Percentiles rank a stretch among this genome's conserved stretches.
Conservation (phyloP, 2,329 filamentous ascomycete species). For the Capronia americana region DNA sequence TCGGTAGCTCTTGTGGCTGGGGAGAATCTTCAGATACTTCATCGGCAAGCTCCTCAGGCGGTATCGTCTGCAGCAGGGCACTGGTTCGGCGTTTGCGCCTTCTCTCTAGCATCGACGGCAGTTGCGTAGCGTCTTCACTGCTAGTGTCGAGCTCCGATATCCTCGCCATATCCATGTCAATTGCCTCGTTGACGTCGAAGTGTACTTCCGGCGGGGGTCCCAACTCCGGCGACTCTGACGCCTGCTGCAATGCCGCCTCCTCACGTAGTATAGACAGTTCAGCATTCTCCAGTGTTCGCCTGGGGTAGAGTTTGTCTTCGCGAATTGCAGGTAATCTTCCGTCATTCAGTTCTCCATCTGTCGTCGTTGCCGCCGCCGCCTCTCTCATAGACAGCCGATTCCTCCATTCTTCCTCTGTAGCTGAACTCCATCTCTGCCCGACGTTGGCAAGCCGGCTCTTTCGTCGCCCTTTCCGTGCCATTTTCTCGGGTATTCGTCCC, state of each 20-base stretch:
- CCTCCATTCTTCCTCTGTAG: constrained; percentile 43
- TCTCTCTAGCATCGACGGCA: constrained; percentile 57
- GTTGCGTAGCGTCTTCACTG: constrained; percentile 46
- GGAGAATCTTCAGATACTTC: not conserved
- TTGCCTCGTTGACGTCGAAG: constrained; percentile 56
- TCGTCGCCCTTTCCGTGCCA: constrained; percentile 22
- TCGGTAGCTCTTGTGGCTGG: not conserved
- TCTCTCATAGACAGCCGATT: constrained; percentile 34
- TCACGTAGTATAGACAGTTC: constrained; percentile 46
- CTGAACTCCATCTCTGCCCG: constrained; percentile 24
- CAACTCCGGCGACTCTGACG: constrained; percentile 44
- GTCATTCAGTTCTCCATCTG: constrained; percentile 43
- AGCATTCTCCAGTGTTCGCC: constrained; percentile 59
- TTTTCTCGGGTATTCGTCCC: constrained; percentile 46
- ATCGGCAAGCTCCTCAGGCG: constrained; percentile 40
- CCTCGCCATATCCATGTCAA: constrained; percentile 50
- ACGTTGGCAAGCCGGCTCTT: constrained; percentile 30
- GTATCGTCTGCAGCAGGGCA: constrained; percentile 50
- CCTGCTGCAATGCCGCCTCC: constrained; percentile 36
- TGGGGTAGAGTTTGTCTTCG: constrained; percentile 65
- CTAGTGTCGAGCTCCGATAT: constrained; percentile 37
- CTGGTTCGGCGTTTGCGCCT: constrained; percentile 61
- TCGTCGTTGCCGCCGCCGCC: constrained; percentile 35
- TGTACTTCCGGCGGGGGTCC: constrained; percentile 59
- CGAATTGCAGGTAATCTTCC: constrained; percentile 63